Conservation (phyloP, 352 stramenopile genomes). For the Phytophthora niederhauseri region DNA sequence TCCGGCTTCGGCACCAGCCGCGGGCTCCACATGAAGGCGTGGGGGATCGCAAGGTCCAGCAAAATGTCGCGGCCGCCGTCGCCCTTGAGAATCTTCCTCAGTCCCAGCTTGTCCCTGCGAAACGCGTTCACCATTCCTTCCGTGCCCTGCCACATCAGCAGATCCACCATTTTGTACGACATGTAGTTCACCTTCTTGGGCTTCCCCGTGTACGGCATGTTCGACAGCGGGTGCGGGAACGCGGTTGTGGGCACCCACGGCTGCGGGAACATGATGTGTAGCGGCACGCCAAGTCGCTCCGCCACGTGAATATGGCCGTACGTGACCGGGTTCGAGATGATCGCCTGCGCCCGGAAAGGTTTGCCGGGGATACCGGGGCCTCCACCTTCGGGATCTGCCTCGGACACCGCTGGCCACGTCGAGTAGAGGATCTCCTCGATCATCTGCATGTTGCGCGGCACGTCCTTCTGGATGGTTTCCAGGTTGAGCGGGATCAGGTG, state of each 20-base stretch:
- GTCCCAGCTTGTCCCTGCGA: conserved; percentile 52
- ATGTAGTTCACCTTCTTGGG: conserved; percentile 73
- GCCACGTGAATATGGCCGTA: conserved; percentile 95
- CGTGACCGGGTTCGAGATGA: conserved; percentile 95
- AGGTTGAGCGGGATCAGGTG: conserved; percentile 75
- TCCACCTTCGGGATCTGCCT: conserved; percentile 75
- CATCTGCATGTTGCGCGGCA: conserved; percentile 91
- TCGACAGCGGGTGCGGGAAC: conserved; percentile 93
- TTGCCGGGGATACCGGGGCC: conserved; percentile 44
- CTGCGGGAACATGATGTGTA: conserved; percentile 96
- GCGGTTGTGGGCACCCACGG: conserved; percentile 87
- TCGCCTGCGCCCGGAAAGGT: conserved; percentile 89
- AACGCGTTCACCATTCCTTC: conserved; percentile 88
- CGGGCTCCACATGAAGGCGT: conserved; percentile 91
- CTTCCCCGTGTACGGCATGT: conserved; percentile 77
- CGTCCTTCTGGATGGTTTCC: conserved; percentile 62
- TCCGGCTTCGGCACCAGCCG: conserved; percentile 86
- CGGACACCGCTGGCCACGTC: conserved; percentile 89
- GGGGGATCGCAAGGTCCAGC: conserved; percentile 77
- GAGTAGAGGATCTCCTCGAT: conserved; percentile 89
- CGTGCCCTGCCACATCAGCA: conserved; percentile 73
- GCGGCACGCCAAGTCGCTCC: conserved; percentile 89
- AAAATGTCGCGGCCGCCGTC: conserved; percentile 63
- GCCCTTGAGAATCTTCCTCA: conserved; percentile 73
- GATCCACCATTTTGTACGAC: conserved; percentile 90